Base-by-base conservation (phyloP, 2,329 filamentous ascomycete species). In the Claviceps quebecensis region DNA sequence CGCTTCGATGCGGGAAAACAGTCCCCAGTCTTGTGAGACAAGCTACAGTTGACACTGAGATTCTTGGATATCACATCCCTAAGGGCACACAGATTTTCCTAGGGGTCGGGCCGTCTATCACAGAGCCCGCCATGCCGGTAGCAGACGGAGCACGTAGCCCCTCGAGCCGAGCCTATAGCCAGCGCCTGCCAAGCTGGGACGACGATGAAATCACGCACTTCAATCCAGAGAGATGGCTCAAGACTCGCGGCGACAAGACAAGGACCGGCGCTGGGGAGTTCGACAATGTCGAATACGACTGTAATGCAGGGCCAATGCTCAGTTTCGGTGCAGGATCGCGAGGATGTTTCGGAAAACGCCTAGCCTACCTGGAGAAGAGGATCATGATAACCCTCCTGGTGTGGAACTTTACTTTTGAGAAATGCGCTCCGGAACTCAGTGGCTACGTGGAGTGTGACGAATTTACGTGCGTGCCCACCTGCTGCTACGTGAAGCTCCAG, bases 141-240 rank as follows among this genome's bases (percentile, higher is more conserved):
- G n/a, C 45, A 22, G 29, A 52, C 22, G 40, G 7, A 56, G 59
- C 38, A 36, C 57, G 14, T 38, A 49, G 50, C 57, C 58, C 3
- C 54, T 51, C 19, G 60, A 65, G 45, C 34, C 39, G 19, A 17
- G 39, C 19, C 5, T 19, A 29, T 38, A n/a, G 54, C 17, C 39
- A 53, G 5, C 47, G 60, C 58, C 47, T 64, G 56, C 52, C 56
- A 47, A n/a, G 56, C 41, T 58, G 63, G 63, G 57, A 62, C 2
- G 55, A 63, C 37, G 53, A 41, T n/a, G 59, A 56, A 40, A 55
- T 52, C 45, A 56, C 36, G 37, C 39, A 53, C 0, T 71, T 69
- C 43, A 49, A 58, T 17, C 67, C 68, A 0, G 67, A 70, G 51
- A 55, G 67, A 5, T 70, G 68, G 68, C 58, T 70, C 0, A 50